phyloP scores from a whole-genome alignment of 345 rosid species.

The Eucalyptus globulus region DNA sequence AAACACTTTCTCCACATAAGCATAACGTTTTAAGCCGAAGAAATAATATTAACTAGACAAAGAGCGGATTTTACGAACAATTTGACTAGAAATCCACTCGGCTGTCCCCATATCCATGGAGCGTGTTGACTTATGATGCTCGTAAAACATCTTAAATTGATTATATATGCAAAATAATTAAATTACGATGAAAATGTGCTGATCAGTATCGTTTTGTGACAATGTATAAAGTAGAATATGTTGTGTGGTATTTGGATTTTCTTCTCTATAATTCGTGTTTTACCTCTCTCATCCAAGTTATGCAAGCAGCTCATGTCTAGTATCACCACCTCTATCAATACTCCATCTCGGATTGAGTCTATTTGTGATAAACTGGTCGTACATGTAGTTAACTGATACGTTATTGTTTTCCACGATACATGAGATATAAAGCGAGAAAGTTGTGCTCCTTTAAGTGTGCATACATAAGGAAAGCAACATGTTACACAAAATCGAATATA shows the following conservation, averaged over 20 bases:
- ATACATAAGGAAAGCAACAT: neutral
- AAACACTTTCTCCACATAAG: neutral
- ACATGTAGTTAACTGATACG: rapidly evolving
- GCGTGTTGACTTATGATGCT: neutral
- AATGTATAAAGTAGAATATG: neutral
- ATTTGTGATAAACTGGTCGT: neutral
- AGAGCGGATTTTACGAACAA: neutral
- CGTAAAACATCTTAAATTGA: neutral
- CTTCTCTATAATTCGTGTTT: neutral
- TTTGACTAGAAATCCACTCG: neutral
- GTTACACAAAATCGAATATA: neutral
- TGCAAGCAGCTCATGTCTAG: neutral
- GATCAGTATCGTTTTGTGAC: neutral
- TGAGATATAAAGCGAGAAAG: neutral
- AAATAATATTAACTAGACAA: neutral
- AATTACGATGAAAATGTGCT: neutral
- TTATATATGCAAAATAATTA: neutral
- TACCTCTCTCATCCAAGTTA: neutral
- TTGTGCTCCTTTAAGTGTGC: neutral
- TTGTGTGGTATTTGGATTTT: neutral
- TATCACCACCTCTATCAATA: neutral
- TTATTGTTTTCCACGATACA: neutral
- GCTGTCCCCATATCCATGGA: neutral
- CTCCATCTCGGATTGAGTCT: neutral
- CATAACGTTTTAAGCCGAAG: neutral